Base-by-base conservation (phyloP, 306 rosid genomes). In the Cicer arietinum region DNA sequence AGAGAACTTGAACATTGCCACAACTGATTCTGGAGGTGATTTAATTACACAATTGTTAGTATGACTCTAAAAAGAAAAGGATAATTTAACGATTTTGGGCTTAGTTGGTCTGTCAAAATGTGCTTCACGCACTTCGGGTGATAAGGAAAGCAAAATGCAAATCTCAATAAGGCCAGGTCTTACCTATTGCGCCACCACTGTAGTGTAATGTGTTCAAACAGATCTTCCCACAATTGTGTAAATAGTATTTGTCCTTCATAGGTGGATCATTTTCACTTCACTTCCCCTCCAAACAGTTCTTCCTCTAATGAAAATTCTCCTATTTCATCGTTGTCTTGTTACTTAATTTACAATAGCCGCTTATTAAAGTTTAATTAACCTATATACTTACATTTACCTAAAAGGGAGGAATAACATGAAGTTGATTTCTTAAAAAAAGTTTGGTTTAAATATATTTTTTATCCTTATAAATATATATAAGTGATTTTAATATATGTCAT, bases 81-180 rank as follows among this genome's bases (percentile, higher is more conserved):
- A 43, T 2, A 60, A 60, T 8, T 6, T 30, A 7, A 60, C 18
- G 43, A 42, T 59, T 60, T 35, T 9, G 65, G 43, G n/a, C 14
- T 3, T 0, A 6, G 35, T 25, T 25, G 35, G 35, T 25, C 35
- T 2, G 53, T 40, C 48, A 7, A 14, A 40, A 63, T 40, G 69
- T n/a, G 13, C 10, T 10, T 6, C 52, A 22, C 7, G 56, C 58
- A 67, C 46, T 68, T 68, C 13, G 73, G 7, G 30, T 67, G 73
- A 68, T 68, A n/a, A 47, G 18, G 46, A 50, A 25, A n/a, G 7
- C 58, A 3, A 7, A 44, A 67, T 44, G 12, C 41, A 53, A 44
- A 17, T 65, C 16, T 65, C 51, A 43, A 65, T 6, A 39, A 17
- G 7, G 46, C 25, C 17, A 1, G 43, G 67, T 37, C 39, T 25